These are phyloP conservation scores for Cicer chorassanicum DNA, from an alignment of 306 rosid genomes.

Conservation along the genomic window DNA sequence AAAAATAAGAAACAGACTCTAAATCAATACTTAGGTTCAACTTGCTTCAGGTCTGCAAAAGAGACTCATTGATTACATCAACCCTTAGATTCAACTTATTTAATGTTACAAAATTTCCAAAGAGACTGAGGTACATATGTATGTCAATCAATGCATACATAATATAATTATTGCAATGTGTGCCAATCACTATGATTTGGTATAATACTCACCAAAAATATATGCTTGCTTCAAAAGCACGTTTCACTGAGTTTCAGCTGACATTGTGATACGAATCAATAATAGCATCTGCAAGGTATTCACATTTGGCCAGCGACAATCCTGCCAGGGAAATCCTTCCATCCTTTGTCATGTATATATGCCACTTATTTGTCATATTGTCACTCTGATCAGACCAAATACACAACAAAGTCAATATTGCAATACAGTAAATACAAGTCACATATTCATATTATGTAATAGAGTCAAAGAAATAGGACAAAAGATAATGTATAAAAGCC, in stretches of 20 bases:
- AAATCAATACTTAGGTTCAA: slow-evolving; percentile 22
- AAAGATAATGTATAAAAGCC: neutral
- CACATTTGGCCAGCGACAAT: slow-evolving; percentile 83
- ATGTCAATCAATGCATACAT: slow-evolving; percentile 35
- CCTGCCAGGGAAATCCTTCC: slow-evolving; percentile 98
- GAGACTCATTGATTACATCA: slow-evolving; percentile 22
- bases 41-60: slow-evolving; percentile 28
- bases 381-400: slow-evolving; percentile 65
- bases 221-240: slow-evolving; percentile 34
- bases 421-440: slow-evolving; percentile 29
- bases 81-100: slow-evolving; percentile 38
- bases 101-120: slow-evolving; percentile 47
- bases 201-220: slow-evolving; percentile 51
- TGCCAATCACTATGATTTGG: slow-evolving; percentile 36
- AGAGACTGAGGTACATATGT: slow-evolving; percentile 36
- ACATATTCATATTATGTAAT: slow-evolving; percentile 5
- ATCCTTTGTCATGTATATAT: slow-evolving; percentile 95
- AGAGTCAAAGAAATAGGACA: slow-evolving; percentile 1
- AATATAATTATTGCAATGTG: slow-evolving; percentile 41
- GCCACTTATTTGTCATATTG: slow-evolving; percentile 96
- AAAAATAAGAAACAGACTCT: slow-evolving; percentile 16
- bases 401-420: slow-evolving; percentile 4
- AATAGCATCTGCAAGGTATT: slow-evolving; percentile 95
- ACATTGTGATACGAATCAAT: slow-evolving; percentile 86
- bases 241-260: slow-evolving; percentile 57